Evolutionary conservation across 495 filamentous ascomycete species (phyloP), one percentile per base, ranked within the genome.

Genomic region (Viridothelium virens): DNA sequence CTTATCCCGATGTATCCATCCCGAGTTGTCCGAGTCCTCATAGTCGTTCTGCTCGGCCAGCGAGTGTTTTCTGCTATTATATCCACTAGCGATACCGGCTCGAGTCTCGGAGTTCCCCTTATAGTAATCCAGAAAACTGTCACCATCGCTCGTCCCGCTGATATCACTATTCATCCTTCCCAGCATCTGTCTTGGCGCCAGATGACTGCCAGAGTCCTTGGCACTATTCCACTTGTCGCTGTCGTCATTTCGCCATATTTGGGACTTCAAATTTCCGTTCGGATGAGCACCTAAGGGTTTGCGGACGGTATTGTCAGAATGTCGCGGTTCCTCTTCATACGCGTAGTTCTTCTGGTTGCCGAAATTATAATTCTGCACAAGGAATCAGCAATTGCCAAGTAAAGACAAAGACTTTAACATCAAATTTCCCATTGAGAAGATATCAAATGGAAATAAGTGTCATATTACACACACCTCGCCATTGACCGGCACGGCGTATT

Each of bases 1-100:
- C 77, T 97, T 98, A 76, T 98, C 94, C 33, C 94, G 83, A 74
- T 98, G 92, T 66, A 98, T 97, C 94, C 94, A 97, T 74, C 88
- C 86, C 61, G 88, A 88, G 68, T 82, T 80, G 47, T 89, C 87
- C 3, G 36, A 7, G 6, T 59, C 53, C 3, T 59, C 53, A 36
- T 10, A 59, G 10, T 36, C 31, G 53, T 5, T 59, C 11, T 33
- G 53, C 53, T 59, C 53, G 31, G 25, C 18, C 53, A 59, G 31
- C 53, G 53, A 59, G 53, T 59, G 53, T 36, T 59, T 59, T 36
- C 53, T 18, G 31, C 53, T 59, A 59, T 53, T 53, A n/a, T 53
- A 53, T 53, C 48, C 48, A 25, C n/a, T 18, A 25, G 11, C 48
- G 18, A 25, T n/a, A 53, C 53, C 53, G 2, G 33, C 36, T 36